These are phyloP conservation scores for Neofusicoccum kwambonambiense DNA, from an alignment of 2,329 filamentous ascomycete species.

Conservation along the genomic window DNA sequence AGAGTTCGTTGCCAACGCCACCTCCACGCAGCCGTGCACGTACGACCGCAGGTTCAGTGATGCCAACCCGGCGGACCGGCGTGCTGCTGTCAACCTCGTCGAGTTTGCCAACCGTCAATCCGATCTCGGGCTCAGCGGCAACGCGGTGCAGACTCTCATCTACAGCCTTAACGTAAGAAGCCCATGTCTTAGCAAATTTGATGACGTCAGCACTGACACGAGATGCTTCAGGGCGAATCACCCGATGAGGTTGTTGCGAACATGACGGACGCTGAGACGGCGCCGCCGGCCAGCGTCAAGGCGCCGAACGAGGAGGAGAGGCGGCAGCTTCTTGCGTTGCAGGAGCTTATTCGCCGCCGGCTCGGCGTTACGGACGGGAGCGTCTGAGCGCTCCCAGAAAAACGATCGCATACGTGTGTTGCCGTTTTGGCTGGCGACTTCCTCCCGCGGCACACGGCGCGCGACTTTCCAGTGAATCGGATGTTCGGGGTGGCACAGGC, in stretches of 20 bases:
- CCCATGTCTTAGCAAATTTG: slow-evolving; percentile 20
- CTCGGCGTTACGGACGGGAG: slow-evolving; percentile 14
- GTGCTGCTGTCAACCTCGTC: slow-evolving; percentile 64
- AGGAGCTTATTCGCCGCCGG: slow-evolving; percentile 18
- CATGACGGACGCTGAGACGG: slow-evolving; percentile 9
- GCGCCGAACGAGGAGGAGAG: slow-evolving; percentile 17
- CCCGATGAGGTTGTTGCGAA: slow-evolving; percentile 32
- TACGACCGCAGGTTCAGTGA: slow-evolving; percentile 11
- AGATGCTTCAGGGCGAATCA: slow-evolving; percentile 40
- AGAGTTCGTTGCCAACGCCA: slow-evolving; percentile 25
- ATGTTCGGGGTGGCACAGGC: slow-evolving; percentile 7
- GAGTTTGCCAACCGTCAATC: slow-evolving; percentile 54
- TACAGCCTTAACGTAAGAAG: slow-evolving; percentile 62
- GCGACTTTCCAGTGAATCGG: slow-evolving; percentile 3
- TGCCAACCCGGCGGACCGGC: slow-evolving; percentile 57
- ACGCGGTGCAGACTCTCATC: slow-evolving; percentile 53
- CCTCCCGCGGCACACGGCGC: background rate
- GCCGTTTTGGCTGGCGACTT: background rate
- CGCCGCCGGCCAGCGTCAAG: background rate
- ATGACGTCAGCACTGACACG: slow-evolving; percentile 36
- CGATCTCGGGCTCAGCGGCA: slow-evolving; percentile 48
- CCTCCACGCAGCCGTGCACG: background rate
- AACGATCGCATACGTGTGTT: slow-evolving; percentile 4
- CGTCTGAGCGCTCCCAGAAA: slow-evolving; percentile 7
- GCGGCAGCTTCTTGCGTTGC: slow-evolving; percentile 16